Base-by-base conservation (phyloP, 208 protist genomes). In the Kentomonas sorsogonicus region DNA sequence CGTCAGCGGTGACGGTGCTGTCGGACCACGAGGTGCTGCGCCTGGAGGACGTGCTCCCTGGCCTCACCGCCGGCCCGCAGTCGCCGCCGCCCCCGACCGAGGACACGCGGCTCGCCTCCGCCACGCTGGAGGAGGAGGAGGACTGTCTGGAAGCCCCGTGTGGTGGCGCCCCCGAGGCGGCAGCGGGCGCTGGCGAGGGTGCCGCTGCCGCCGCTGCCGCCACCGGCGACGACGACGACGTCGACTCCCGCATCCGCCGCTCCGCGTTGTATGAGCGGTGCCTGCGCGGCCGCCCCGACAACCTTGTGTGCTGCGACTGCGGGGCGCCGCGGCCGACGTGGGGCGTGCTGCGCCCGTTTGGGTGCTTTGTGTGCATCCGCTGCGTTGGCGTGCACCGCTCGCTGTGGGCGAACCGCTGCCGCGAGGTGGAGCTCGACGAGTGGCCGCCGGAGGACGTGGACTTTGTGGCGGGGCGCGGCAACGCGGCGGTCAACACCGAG, bases 371-470 rank as follows among this genome's bases (percentile, higher is more conserved):
- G 27, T 91, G 83, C 59, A 91, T 91, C 53, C 48, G 81, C 40
- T 87, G 83, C 59, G 71, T 87, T 29, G 83, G 83, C 3, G 74
- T 86, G 41, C 83, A 91, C 59, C 76, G 83, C n/a, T 66, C 74
- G 53, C 60, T 87, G 56, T 87, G 83, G 83, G 55, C 83, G 29
- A 73, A 80, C 47, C 74, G 74, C 53, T 91, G 83, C 63, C 77
- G 77, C 44, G 73, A 69, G 31, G 71, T 63, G 0, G 77, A 91
- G 59, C 69, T 91, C 15, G 83, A 91, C 64, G 39, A 66, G 39
- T 91, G 83, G 79, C 65, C 69, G 7, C 51, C 41, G 2, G 66
- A 56, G 29, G 74, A 87, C 31, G 40, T 87, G 10, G 66, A 44
- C 46, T 87, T 79, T 57, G 87, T 91, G 77, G 54, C 58, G n/a